phyloP scores from a whole-genome alignment of 192 early-diverging fungal species.

The Rhizophagus clarus region DNA sequence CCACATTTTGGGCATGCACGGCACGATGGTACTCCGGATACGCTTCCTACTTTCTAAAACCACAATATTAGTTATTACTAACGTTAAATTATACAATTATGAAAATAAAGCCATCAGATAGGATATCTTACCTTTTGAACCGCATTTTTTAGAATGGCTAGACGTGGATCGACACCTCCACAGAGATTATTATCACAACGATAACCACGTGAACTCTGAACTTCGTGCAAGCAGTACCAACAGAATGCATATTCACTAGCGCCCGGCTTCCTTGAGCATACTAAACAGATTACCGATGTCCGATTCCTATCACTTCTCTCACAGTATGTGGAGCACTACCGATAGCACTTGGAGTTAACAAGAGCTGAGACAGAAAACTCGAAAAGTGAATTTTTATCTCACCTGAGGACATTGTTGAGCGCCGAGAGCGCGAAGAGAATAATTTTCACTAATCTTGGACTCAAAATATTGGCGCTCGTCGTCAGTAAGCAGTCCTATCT shows the following conservation, averaged over 20 bases:
- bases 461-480: conserved; percentile 5
- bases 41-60: neutral
- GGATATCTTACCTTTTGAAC: conserved; percentile 1
- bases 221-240: conserved; percentile 17
- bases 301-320: conserved; percentile 7
- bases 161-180: conserved; percentile 18
- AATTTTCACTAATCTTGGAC: conserved; percentile 23
- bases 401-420: conserved; percentile 19
- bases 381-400: conserved; percentile 10
- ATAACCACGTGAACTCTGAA: neutral
- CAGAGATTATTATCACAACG: conserved; percentile 11
- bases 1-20: conserved; percentile 16
- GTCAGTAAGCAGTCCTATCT: conserved; percentile 7
- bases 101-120: neutral
- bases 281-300: neutral
- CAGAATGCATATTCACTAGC: conserved; percentile 2
- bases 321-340: conserved; percentile 18
- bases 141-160: conserved; percentile 21
- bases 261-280: conserved; percentile 12
- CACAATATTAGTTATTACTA: conserved; percentile 7
- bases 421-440: conserved; percentile 4
- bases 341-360: conserved; percentile 12
- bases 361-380: conserved; percentile 10
- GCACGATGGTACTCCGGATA: conserved; percentile 16
- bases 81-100: neutral